A percentile compares a stretch with the other conserved stretches of the same genome.
phyloP scores from a whole-genome alignment of 495 filamentous ascomycete genomes.

The Penicillium cataractarum region DNA sequence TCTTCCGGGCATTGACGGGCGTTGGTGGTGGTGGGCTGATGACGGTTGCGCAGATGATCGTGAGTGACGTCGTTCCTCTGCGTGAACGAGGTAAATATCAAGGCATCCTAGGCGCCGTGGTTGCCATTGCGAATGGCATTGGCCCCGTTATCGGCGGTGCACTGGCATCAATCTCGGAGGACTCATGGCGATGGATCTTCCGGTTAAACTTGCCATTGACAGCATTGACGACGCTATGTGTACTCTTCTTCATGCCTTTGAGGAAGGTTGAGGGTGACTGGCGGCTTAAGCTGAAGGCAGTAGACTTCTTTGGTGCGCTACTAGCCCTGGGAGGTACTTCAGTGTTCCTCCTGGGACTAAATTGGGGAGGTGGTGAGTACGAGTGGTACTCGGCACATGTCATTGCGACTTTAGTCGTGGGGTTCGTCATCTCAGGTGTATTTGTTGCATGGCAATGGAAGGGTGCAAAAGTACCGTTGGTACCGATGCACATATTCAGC shows the following conservation, averaged over 20 bases:
- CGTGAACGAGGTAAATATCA: slow-evolving; percentile 61
- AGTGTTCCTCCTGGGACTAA: slow-evolving; percentile 52
- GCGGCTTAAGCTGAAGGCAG: slow-evolving; percentile 51
- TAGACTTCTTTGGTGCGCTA: slow-evolving; percentile 51
- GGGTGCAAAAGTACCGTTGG: slow-evolving; percentile 32
- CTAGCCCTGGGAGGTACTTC: slow-evolving; percentile 47
- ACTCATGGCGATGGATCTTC: slow-evolving; percentile 61
- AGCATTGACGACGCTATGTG: slow-evolving; percentile 46
- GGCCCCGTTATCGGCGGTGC: slow-evolving; percentile 60
- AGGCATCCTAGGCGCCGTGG: slow-evolving; percentile 58
- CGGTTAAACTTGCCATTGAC: slow-evolving; percentile 55
- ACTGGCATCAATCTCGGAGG: slow-evolving; percentile 42
- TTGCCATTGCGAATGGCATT: slow-evolving; percentile 57
- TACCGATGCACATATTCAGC: slow-evolving; percentile 54
- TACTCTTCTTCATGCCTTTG: slow-evolving; percentile 56
- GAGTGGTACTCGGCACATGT: slow-evolving; percentile 54
- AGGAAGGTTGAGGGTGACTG: slow-evolving; percentile 53
- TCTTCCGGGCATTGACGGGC: slow-evolving; percentile 58
- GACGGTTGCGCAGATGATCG: slow-evolving; percentile 57
- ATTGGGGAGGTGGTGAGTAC: slow-evolving; percentile 56
- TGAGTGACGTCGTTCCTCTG: slow-evolving; percentile 59
- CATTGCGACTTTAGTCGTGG: slow-evolving; percentile 51
- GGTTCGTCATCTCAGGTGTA: slow-evolving; percentile 40
- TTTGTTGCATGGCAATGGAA: slow-evolving; percentile 59
- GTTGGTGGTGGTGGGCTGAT: slow-evolving; percentile 60